These are phyloP conservation scores for Annulohypoxylon truncatum DNA, from an alignment of 2,329 filamentous ascomycete genomes.

Conservation along the genomic window DNA sequence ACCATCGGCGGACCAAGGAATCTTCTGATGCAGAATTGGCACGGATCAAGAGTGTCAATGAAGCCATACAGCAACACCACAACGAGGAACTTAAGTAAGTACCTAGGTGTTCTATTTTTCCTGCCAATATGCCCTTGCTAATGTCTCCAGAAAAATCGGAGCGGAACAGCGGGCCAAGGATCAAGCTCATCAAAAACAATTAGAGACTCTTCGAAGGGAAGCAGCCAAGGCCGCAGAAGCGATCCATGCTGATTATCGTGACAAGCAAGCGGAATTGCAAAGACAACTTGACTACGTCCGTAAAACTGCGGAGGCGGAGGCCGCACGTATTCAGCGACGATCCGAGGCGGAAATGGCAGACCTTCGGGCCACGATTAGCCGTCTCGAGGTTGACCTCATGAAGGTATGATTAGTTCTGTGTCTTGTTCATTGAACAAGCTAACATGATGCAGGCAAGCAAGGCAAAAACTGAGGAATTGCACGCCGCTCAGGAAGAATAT, in stretches of 20 bases:
- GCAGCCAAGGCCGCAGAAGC: slow-evolving; percentile 42
- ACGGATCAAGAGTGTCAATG: slow-evolving; percentile 73
- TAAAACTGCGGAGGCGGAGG: slow-evolving; percentile 53
- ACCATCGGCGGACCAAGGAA: slow-evolving; percentile 75
- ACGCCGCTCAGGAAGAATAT: slow-evolving; percentile 65
- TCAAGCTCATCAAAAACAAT: slow-evolving; percentile 53
- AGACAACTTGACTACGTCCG: slow-evolving; percentile 59
- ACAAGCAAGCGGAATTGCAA: slow-evolving; percentile 54
- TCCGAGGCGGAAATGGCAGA: slow-evolving; percentile 50
- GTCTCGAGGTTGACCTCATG: slow-evolving; percentile 71
- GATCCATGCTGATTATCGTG: slow-evolving; percentile 48
- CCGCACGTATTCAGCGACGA: slow-evolving; percentile 47
- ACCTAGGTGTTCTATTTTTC: slow-evolving; percentile 43
- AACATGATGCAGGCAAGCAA: slow-evolving; percentile 64
- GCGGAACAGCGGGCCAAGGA: slow-evolving; percentile 59
- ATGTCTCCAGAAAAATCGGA: slow-evolving; percentile 55
- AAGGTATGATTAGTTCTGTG: slow-evolving; percentile 57
- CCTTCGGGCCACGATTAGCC: slow-evolving; percentile 58
- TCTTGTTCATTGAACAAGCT: slow-evolving; percentile 30
- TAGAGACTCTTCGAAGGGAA: slow-evolving; percentile 44
- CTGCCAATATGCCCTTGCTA: slow-evolving; percentile 21
- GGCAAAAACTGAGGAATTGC: slow-evolving; percentile 68
- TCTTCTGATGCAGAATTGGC: slow-evolving; percentile 63
- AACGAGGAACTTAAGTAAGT: slow-evolving; percentile 71
- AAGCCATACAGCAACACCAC: slow-evolving; percentile 76